A percentile compares a stretch with the other conserved stretches of the same genome.
Evolutionary conservation across 2,329 filamentous ascomycete species (phyloP).

Genomic region (Fusarium ramigenum): DNA sequence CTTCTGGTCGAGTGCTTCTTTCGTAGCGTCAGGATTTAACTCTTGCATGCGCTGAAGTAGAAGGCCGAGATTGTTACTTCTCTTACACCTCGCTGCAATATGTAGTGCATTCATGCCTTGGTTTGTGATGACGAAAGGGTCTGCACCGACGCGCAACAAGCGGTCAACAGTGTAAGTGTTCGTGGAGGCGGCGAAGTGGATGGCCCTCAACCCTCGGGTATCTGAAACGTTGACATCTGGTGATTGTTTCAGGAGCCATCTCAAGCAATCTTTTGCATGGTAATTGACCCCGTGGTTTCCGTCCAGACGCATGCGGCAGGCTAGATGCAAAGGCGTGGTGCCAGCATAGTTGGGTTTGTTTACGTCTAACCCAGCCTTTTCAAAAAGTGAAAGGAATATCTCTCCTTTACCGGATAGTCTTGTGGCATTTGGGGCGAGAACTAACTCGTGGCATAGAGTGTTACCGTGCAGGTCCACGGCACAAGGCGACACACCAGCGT

Average conservation of each 20-base stretch:
- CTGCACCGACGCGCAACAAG: slow-evolving; percentile 18
- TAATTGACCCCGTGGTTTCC: not conserved
- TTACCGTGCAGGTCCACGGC: slow-evolving; percentile 24
- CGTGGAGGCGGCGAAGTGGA: slow-evolving; percentile 32
- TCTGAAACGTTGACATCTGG: slow-evolving; percentile 4
- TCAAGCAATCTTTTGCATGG: not conserved
- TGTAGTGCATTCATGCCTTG: slow-evolving; percentile 28
- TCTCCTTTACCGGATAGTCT: not conserved
- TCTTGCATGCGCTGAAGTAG: slow-evolving; percentile 24
- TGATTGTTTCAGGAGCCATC: slow-evolving; percentile 5
- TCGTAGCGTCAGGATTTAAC: not conserved
- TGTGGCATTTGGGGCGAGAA: not conserved
- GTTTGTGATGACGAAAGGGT: slow-evolving; percentile 21
- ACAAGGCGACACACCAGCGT: slow-evolving; percentile 14
- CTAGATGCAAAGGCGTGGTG: slow-evolving; percentile 26
- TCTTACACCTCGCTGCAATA: slow-evolving; percentile 29
- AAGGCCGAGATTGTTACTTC: slow-evolving; percentile 17
- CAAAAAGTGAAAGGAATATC: not conserved
- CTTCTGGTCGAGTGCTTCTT: slow-evolving; percentile 14
- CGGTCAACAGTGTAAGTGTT: slow-evolving; percentile 1
- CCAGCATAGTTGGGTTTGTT: slow-evolving; percentile 18
- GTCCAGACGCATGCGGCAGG: not conserved
- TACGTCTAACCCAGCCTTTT: slow-evolving; percentile 4
- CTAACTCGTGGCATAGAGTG: slow-evolving; percentile 26
- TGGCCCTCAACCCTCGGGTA: slow-evolving; percentile 9